Percentiles rank a stretch among this genome's conserved stretches.
Evolutionary conservation across 2,329 filamentous ascomycete species (phyloP).

Genomic region (Ophiostoma quercus): DNA sequence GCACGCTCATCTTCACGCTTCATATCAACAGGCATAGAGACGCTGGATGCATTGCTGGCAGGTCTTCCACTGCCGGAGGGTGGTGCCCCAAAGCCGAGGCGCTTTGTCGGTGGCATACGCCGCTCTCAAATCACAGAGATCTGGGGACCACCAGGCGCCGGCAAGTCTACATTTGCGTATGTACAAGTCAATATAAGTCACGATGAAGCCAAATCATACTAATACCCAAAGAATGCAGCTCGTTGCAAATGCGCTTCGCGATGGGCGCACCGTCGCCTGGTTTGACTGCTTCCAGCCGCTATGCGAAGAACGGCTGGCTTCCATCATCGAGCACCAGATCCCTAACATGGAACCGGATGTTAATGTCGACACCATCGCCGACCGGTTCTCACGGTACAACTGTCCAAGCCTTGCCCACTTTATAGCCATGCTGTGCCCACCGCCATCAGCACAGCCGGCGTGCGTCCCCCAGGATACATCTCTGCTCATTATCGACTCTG

Average conservation of each 20-base stretch:
- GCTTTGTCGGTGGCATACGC: slow-evolving; percentile 52
- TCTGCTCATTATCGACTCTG: slow-evolving; percentile 70
- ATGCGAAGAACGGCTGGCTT: slow-evolving; percentile 36
- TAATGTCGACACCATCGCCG: slow-evolving; percentile 27
- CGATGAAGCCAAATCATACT: background rate
- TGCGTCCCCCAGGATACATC: slow-evolving; percentile 53
- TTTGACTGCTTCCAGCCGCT: slow-evolving; percentile 54
- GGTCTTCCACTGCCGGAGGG: slow-evolving; percentile 27
- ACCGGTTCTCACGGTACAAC: slow-evolving; percentile 44
- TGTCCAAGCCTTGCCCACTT: slow-evolving; percentile 63
- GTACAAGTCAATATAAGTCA: slow-evolving; percentile 30
- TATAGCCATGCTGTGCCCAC: slow-evolving; percentile 66
- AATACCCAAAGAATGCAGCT: slow-evolving; percentile 44
- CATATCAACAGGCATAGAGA: slow-evolving; percentile 52
- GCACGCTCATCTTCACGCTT: slow-evolving; percentile 33
- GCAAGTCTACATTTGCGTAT: slow-evolving; percentile 80
- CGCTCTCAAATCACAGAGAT: slow-evolving; percentile 78
- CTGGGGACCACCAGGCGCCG: slow-evolving; percentile 79
- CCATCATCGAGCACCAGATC: slow-evolving; percentile 20
- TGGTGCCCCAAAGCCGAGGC: background rate
- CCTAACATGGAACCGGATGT: slow-evolving; percentile 27
- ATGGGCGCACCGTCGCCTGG: slow-evolving; percentile 67
- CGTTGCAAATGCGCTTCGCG: slow-evolving; percentile 56
- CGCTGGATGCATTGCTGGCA: slow-evolving; percentile 48
- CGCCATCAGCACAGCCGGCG: slow-evolving; percentile 54